A percentile compares a stretch with the other conserved stretches of the same genome.
These are phyloP conservation scores for Crithidia brevicula DNA, from an alignment of 208 protist species.

Conservation along the genomic window DNA sequence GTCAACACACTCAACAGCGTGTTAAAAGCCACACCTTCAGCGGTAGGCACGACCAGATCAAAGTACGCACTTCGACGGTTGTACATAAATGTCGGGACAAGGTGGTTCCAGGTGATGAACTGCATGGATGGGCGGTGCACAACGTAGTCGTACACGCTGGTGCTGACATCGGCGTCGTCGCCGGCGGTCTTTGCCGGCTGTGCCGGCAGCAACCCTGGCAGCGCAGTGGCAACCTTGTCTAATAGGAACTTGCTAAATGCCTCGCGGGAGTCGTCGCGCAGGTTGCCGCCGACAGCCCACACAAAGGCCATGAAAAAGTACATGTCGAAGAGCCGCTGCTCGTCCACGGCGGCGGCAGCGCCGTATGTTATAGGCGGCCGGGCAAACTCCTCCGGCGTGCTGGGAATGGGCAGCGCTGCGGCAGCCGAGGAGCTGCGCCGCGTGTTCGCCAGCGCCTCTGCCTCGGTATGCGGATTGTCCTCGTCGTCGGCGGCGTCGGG, in stretches of 20 bases:
- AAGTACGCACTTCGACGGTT: constrained; percentile 87
- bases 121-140: constrained; percentile 86
- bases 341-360: constrained; percentile 45
- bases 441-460: constrained; percentile 3
- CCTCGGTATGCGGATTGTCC: constrained; percentile 9
- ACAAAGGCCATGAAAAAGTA: constrained; percentile 97
- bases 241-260: constrained; percentile 89
- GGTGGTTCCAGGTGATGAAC: constrained; percentile 91
- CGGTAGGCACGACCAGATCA: constrained; percentile 96
- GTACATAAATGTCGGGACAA: constrained; percentile 94
- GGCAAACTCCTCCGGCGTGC: constrained; percentile 73
- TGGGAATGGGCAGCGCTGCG: constrained; percentile 21
- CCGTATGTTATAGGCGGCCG: constrained; percentile 59
- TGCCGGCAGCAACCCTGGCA: constrained; percentile 63
- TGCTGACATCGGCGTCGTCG: constrained; percentile 18
- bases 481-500: constrained; percentile 29
- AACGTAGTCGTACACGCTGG: constrained; percentile 94
- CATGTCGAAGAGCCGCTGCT: constrained; percentile 87
- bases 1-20: constrained; percentile 82
- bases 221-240: constrained; percentile 59
- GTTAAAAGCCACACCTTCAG: constrained; percentile 90
- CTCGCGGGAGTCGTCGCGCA: constrained; percentile 87
- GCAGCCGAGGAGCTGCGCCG: constrained; percentile 19
- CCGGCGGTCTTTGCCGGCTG: not conserved
- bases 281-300: constrained; percentile 96